Evolutionary conservation across 768 basidiomycete species (phyloP).

Genomic region (Fomitopsis serialis): DNA sequence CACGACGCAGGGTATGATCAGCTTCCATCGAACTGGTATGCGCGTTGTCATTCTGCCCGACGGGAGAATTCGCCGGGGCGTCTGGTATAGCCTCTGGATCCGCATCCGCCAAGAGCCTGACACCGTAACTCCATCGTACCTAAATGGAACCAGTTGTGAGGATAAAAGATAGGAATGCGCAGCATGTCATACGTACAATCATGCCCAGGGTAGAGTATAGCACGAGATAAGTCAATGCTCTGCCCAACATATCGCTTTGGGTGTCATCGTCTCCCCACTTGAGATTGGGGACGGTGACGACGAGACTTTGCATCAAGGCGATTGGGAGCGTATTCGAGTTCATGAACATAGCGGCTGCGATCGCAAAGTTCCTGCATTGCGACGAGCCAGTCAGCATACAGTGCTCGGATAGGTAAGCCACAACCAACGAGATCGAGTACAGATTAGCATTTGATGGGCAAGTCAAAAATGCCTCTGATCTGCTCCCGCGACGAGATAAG

Average conservation of each 20-base stretch:
- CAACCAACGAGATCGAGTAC: no score
- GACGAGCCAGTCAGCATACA: not conserved
- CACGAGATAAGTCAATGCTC: slow-evolving; percentile 85
- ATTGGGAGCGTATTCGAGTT: slow-evolving; percentile 95
- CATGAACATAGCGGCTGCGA: slow-evolving; percentile 85
- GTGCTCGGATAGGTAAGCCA: not conserved
- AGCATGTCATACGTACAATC: slow-evolving; percentile 54
- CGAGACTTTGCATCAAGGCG: slow-evolving; percentile 88
- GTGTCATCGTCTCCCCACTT: slow-evolving; percentile 82
- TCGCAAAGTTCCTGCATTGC: slow-evolving; percentile 59
- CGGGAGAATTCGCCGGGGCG: slow-evolving; percentile 31
- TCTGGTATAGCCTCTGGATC: slow-evolving; percentile 40
- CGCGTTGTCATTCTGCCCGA: slow-evolving; percentile 24
- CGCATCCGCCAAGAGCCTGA: slow-evolving; percentile 69
- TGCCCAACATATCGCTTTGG: slow-evolving; percentile 83
- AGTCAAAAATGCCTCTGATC: no score
- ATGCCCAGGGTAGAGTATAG: slow-evolving; percentile 93
- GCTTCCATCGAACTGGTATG: slow-evolving; percentile 19
- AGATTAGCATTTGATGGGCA: not conserved
- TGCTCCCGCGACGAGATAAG: no score
- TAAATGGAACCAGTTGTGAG: no score
- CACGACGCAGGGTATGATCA: slow-evolving; percentile 12
- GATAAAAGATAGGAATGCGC: not conserved
- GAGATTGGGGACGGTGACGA: slow-evolving; percentile 73
- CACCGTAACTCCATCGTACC: slow-evolving; percentile 93